These are phyloP conservation scores for Aureobasidium sp. DNA, from an alignment of 2,329 filamentous ascomycete genomes.

Conservation along the genomic window DNA sequence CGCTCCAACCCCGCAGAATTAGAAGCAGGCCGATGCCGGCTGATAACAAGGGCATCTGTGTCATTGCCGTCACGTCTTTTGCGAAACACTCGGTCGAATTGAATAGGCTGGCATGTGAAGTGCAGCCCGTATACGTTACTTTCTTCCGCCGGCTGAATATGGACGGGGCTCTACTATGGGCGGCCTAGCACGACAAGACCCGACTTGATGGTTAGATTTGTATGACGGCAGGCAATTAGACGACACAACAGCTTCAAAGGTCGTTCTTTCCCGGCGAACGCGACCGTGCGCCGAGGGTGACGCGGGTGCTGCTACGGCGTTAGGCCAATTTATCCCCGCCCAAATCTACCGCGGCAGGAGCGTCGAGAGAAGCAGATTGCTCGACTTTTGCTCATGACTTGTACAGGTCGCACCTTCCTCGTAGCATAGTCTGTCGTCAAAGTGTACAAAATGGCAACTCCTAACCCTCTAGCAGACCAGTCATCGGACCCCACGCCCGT, in stretches of 20 bases:
- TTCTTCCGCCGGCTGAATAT: conserved; percentile 14
- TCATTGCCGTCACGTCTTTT: conserved; percentile 10
- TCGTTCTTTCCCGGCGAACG: conserved; percentile 1
- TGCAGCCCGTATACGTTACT: not conserved
- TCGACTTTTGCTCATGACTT: not conserved
- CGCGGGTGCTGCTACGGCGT: not conserved
- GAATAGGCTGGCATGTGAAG: not conserved
- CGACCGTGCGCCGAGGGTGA: conserved; percentile 3
- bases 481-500: conserved; percentile 30
- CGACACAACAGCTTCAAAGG: not conserved
- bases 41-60: conserved; percentile 4
- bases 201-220: not conserved
- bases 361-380: too few species aligned
- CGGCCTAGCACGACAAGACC: not conserved
- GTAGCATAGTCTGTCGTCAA: too few species aligned
- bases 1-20: conserved; percentile 11
- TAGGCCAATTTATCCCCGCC: not conserved
- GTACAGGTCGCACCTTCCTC: not conserved
- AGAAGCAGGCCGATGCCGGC: conserved; percentile 9
- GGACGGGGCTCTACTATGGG: not conserved
- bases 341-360: not conserved
- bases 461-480: not conserved
- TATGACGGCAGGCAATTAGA: conserved; percentile 9
- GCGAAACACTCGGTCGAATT: not conserved
- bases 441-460: not conserved